Evolutionary conservation across 2,329 filamentous ascomycete genomes (phyloP).

Genomic region (Lachnellula hyalina): DNA sequence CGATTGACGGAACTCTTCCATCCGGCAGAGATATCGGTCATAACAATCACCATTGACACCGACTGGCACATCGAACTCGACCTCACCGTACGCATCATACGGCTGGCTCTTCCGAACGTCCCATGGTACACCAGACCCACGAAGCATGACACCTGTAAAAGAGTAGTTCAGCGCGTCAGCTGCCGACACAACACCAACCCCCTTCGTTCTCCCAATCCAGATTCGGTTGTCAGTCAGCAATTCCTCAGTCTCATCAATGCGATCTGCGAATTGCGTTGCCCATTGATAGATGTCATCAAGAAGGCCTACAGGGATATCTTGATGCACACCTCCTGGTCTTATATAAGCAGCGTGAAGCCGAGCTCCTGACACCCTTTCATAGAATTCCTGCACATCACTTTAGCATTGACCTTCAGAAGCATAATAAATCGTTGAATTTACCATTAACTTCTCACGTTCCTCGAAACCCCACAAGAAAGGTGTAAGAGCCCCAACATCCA

Average conservation of each 20-base stretch:
- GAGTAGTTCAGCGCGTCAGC: slow-evolving; percentile 94
- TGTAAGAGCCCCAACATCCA: slow-evolving; percentile 97
- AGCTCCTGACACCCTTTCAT: slow-evolving; percentile 96
- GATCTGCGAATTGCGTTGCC: slow-evolving; percentile 98
- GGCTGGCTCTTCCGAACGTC: slow-evolving; percentile 95
- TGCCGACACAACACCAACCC: slow-evolving; percentile 85
- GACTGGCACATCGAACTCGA: slow-evolving; percentile 97
- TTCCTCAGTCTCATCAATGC: slow-evolving; percentile 97
- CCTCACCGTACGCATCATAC: slow-evolving; percentile 95
- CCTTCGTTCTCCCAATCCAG: slow-evolving; percentile 91
- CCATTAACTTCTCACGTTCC: slow-evolving; percentile 99
- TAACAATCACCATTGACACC: slow-evolving; percentile 98
- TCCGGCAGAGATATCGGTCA: slow-evolving; percentile 96
- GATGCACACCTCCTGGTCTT: slow-evolving; percentile 90
- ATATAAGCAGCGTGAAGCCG: slow-evolving; percentile 97
- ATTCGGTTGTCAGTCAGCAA: slow-evolving; percentile 99
- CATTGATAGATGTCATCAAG: slow-evolving; percentile 99
- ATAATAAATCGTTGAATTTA: slow-evolving; percentile 41
- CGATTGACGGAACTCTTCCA: slow-evolving; percentile 99
- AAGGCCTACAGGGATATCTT: slow-evolving; percentile 88
- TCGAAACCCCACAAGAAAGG: slow-evolving; percentile 99
- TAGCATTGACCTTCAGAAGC: slow-evolving; percentile 14
- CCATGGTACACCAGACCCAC: slow-evolving; percentile 92
- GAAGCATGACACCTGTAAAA: slow-evolving; percentile 96
- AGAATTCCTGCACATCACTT: slow-evolving; percentile 73